These are phyloP conservation scores for Hippophae tibetana DNA, from an alignment of 306 rosid species.

Conservation along the genomic window DNA sequence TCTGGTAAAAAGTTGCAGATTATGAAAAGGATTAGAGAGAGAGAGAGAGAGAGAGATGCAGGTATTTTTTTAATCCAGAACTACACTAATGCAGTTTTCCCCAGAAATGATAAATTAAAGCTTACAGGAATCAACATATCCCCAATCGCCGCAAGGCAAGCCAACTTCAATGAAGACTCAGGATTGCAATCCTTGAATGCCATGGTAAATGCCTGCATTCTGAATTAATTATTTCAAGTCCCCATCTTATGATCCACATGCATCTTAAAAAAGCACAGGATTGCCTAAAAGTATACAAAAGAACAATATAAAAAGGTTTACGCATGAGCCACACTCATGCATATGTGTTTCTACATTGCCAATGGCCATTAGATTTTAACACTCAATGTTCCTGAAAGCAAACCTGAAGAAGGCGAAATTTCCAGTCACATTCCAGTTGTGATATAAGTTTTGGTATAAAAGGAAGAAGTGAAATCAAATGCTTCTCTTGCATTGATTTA, in stretches of 20 bases:
- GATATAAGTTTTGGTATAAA: conserved; percentile 67
- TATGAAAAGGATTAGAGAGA: not conserved
- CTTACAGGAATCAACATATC: conserved; percentile 73
- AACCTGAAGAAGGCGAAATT: conserved; percentile 76
- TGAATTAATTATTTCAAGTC: not conserved
- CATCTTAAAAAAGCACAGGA: conserved; percentile 2
- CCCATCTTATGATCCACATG: conserved; percentile 14
- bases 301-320: not conserved
- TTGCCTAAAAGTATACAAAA: not conserved
- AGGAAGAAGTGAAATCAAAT: conserved; percentile 53
- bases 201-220: conserved; percentile 60
- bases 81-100: not conserved
- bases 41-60: conserved; percentile 3
- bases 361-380: too few relatives aligned
- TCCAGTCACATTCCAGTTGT: conserved; percentile 40
- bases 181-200: conserved; percentile 67
- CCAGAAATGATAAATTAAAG: conserved; percentile 12
- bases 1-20: conserved; percentile 14
- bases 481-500: conserved; percentile 50
- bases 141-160: conserved; percentile 62
- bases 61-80: not conserved
- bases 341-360: too few relatives aligned
- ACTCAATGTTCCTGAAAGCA: conserved; percentile 3
- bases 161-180: conserved; percentile 53
- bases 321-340: too few relatives aligned